Evolutionary conservation across 2,329 filamentous ascomycete genomes (phyloP), one percentile per base, ranked within the genome.

Genomic region (Aureobasidium uvarum): DNA sequence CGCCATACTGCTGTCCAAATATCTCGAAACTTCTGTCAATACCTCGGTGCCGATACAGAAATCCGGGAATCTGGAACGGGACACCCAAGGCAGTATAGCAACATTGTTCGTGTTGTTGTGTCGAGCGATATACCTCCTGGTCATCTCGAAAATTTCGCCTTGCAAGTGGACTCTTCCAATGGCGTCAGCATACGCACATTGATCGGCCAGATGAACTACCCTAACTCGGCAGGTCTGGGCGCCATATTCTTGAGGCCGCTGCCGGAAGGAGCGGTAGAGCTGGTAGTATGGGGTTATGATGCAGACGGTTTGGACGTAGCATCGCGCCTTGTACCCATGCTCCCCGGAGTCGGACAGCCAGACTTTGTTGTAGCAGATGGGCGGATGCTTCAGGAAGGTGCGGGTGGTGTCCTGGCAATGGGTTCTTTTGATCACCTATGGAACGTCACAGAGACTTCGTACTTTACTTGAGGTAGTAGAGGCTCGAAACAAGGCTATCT

Each of bases 1-100:
- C 46, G 69, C n/a, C 67, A 74, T 16, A 69, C 81, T 48, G 83
- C 83, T 1, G 70, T 85, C 5, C 84, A 86, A 68, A 78, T 85
- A 46, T 83, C 84, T 31, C 80, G 83, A 38, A 86, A 86, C 69
- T 74, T 86, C 3, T 78, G 82, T 67, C 84, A 86, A 70, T 86
- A 86, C 70, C 85, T 84, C 72, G 78, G 76, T 58, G 84, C 83
- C 20, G 84, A 86, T 69, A 76, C 81, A 1, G 69, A 75, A 8
- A 78, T 85, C 56, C 60, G 74, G 7, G 64, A 70, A 14, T 56
- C 69, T 64, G 70, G 72, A 59, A 65, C 66, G 7, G 48, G 60
- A n/a, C 66, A 69, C 8, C 25, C 66, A 7, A 46, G 66, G 10
- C 52, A 70, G 4, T 62, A 64, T 28, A 81, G 82, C 18, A 86